A percentile compares a stretch with the other conserved stretches of the same genome.
These are phyloP conservation scores for Daldinia loculata DNA, from an alignment of 495 filamentous ascomycete genomes.

Conservation along the genomic window DNA sequence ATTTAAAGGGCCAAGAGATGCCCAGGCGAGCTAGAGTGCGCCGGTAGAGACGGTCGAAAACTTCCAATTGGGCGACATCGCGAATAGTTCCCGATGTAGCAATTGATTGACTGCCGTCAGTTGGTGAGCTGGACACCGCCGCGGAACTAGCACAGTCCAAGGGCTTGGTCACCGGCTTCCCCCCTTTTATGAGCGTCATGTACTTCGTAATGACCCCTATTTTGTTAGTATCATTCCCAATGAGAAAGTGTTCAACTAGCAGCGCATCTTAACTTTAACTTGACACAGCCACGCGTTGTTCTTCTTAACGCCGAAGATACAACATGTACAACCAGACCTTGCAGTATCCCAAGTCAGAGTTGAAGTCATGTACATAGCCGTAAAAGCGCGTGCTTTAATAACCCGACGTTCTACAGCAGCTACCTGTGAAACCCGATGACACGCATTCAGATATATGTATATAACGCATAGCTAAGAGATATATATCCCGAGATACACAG, in stretches of 20 bases:
- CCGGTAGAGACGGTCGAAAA: conserved; percentile 9
- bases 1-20: conserved; percentile 32
- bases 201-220: neutral
- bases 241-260: neutral
- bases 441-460: neutral
- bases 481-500: neutral
- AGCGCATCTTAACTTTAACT: neutral
- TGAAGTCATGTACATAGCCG: neutral
- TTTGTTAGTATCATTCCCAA: neutral
- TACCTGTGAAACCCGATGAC: neutral
- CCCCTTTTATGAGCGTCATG: conserved; percentile 2
- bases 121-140: conserved; percentile 8
- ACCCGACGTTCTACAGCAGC: neutral
- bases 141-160: neutral
- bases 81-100: conserved; percentile 11
- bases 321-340: neutral
- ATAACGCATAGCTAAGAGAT: neutral
- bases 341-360: neutral
- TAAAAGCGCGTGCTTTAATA: neutral
- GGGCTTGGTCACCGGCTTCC: conserved; percentile 4
- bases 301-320: neutral
- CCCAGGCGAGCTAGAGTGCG: conserved; percentile 3
- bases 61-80: conserved; percentile 23
- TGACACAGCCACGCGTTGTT: neutral
- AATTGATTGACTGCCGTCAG: conserved; percentile 28